Evolutionary conservation across 2,329 filamentous ascomycete genomes (phyloP), one percentile per base, ranked within the genome.

Genomic region (Trichoderma simmonsii): DNA sequence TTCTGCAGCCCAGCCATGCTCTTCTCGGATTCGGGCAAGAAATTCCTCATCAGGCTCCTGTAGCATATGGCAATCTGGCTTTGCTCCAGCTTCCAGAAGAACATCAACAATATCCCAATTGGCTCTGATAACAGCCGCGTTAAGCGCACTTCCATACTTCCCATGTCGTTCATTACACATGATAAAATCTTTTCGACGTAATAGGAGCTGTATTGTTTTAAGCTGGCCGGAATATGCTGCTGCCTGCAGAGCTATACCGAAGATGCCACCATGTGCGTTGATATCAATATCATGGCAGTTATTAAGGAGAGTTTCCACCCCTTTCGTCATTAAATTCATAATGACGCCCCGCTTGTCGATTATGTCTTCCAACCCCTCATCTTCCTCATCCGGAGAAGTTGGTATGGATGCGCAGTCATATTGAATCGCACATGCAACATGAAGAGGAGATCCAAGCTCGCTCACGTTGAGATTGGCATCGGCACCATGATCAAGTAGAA

Each of bases 401-500:
- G 7, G 18, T n/a, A 43, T 7, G 3, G 39, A n/a, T 43, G 9
- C 39, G 15, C 15, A 18, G 15, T 39, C 11, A 12, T 51, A 34
- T 12, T 54, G 28, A 32, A 28, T 24, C 30, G 32, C 28, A 66
- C 60, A 71, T 18, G 74, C 74, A 21, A 65, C 66, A 26, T 73
- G 71, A 8, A 77, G 75, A 15, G 74, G 61, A 12, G 64, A 59
- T 30, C 72, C 66, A 57, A 67, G 72, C 9, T 51, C 21, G 7
- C 65, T 66, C 1, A 11, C 54, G 3, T 18, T 26, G 24, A 70
- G 30, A 54, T 62, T 63, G 9, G 51, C 43, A 32, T 71, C 39
- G 12, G 72, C 72, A 24, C 66, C 70, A 8, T 14, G n/a, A 3
- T 70, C 30, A 4, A 73, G 71, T 3, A 73, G 61, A 51, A 73